Conservation (phyloP, 2,329 filamentous ascomycete genomes). For the Colletotrichum costaricense region DNA sequence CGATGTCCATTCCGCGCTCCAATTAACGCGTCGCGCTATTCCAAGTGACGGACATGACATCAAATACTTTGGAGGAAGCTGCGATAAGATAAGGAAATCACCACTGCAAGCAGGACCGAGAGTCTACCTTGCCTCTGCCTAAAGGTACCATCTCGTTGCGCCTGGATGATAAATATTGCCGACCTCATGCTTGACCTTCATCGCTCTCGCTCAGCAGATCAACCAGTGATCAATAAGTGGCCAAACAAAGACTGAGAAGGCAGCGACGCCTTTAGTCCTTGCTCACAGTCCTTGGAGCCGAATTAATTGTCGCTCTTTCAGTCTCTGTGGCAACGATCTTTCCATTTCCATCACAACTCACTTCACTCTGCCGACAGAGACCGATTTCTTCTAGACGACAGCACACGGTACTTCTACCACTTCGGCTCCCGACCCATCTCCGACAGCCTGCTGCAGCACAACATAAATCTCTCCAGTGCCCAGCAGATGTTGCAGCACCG, state of each 20-base stretch:
- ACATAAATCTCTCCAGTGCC: slow-evolving; percentile 2
- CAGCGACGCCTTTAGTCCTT: neutral
- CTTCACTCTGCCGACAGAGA: neutral
- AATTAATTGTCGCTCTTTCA: neutral
- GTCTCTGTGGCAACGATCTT: neutral
- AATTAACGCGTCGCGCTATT: slow-evolving; percentile 29
- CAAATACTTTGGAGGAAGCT: neutral
- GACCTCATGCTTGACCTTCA: neutral
- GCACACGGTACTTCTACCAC: neutral
- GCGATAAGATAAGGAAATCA: slow-evolving; percentile 26
- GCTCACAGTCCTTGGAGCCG: neutral
- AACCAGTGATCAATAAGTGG: too few relatives aligned
- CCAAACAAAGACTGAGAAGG: neutral
- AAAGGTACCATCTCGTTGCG: neutral
- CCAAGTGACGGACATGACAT: slow-evolving; percentile 13
- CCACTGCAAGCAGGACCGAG: neutral
- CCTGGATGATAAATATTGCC: neutral
- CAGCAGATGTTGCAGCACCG: slow-evolving; percentile 29
- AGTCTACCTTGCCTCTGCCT: neutral
- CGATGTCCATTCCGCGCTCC: slow-evolving; percentile 5
- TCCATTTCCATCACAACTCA: slow-evolving; percentile 12
- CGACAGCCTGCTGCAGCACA: slow-evolving; percentile 25
- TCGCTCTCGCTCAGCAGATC: neutral
- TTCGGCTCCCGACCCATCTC: neutral
- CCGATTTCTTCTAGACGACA: neutral